Conservation (phyloP, 1,284 basidiomycete species). For the Omphalotus olearius region DNA sequence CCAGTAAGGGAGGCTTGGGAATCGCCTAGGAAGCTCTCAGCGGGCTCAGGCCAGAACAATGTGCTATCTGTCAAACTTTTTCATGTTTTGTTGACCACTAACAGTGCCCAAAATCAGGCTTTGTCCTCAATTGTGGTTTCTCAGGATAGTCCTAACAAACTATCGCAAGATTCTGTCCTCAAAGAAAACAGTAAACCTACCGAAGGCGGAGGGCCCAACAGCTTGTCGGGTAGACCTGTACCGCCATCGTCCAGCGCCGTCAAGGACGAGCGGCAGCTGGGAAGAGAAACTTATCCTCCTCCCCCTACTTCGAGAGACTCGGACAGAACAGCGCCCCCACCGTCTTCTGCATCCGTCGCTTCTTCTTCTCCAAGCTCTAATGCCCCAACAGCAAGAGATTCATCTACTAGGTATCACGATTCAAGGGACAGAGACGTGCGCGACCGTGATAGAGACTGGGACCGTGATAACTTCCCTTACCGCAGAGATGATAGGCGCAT, state of each 20-base stretch:
- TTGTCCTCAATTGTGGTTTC: neutral
- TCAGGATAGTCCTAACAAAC: conserved; percentile 4
- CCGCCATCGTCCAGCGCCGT: too few species aligned
- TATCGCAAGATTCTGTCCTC: neutral
- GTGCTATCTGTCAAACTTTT: neutral
- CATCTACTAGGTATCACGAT: neutral
- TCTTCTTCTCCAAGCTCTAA: conserved; percentile 17
- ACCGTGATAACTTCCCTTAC: conserved; percentile 31
- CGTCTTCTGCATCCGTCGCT: conserved; percentile 14
- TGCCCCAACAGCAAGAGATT: neutral
- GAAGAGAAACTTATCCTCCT: conserved; percentile 9
- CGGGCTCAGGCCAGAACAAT: too few species aligned
- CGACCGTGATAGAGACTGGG: conserved; percentile 26
- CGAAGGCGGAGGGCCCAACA: too few species aligned
- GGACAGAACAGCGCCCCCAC: neutral
- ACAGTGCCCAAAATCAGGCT: neutral
- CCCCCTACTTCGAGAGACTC: neutral
- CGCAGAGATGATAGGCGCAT: conserved; percentile 23
- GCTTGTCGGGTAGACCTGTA: too few species aligned
- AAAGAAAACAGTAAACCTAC: conserved; percentile 1
- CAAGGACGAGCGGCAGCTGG: conserved; percentile 3
- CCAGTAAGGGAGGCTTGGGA: too few species aligned
- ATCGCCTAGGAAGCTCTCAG: too few species aligned
- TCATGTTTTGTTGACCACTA: neutral
- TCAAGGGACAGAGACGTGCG: conserved; percentile 26